Percentiles rank a stretch among this genome's conserved stretches.
phyloP scores from a whole-genome alignment of 108 stramenopile genomes.

The Nitzschia palea region DNA sequence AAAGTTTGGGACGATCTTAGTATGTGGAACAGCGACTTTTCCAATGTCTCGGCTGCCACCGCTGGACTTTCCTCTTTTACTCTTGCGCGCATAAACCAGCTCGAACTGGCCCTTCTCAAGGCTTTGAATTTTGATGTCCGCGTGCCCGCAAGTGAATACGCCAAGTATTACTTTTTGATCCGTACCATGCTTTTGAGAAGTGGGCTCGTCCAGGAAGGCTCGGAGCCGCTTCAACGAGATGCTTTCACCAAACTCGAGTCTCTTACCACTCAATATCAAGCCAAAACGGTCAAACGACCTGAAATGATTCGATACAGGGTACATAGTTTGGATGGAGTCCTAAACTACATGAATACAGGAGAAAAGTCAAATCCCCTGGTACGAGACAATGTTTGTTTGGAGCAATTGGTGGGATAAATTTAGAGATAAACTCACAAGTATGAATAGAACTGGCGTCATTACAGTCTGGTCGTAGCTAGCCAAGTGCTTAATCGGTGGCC shows the following conservation, averaged over 20 bases:
- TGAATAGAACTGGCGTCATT: too few relatives aligned
- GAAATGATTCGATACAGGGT: neutral
- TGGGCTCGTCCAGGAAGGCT: conserved; percentile 48
- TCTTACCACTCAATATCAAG: conserved; percentile 4
- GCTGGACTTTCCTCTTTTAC: conserved; percentile 57
- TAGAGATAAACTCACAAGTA: neutral
- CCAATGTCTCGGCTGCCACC: conserved; percentile 55
- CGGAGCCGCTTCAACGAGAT: conserved; percentile 24
- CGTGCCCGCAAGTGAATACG: conserved; percentile 90
- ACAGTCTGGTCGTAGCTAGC: too few relatives aligned
- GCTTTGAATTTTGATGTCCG: conserved; percentile 84
- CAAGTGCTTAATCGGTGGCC: too few relatives aligned
- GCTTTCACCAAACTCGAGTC: conserved; percentile 2
- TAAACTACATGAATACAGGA: neutral
- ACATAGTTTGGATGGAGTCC: conserved; percentile 17
- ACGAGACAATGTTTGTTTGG: conserved; percentile 45
- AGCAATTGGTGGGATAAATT: conserved; percentile 34
- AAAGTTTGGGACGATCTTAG: conserved; percentile 98
- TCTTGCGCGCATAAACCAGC: conserved; percentile 86
- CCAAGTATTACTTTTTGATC: conserved; percentile 97
- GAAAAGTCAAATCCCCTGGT: conserved; percentile 20
- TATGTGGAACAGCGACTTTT: conserved; percentile 97
- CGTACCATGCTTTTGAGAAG: conserved; percentile 80
- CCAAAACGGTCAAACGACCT: neutral
- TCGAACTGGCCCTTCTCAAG: conserved; percentile 82